These are phyloP conservation scores for Capsicum rhomboideum DNA, from an alignment of 257 asterid species.

Conservation along the genomic window DNA sequence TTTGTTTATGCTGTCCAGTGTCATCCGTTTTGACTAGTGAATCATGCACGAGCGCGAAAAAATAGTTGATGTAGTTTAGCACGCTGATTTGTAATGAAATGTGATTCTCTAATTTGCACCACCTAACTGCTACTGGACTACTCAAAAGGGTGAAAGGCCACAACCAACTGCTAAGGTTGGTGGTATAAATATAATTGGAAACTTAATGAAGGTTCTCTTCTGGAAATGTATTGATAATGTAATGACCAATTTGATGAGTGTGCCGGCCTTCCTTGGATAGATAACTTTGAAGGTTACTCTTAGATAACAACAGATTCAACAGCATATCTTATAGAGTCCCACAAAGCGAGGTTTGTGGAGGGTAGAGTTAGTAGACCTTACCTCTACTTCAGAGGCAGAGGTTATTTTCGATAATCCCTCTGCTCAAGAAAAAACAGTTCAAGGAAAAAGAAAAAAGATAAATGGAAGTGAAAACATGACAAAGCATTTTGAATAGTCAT, in stretches of 20 bases:
- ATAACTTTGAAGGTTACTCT: not conserved
- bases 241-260: not conserved
- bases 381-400: too few relatives aligned
- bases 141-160: not conserved
- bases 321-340: too few relatives aligned
- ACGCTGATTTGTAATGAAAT: not conserved
- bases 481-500: too few relatives aligned
- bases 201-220: not conserved
- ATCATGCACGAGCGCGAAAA: not conserved
- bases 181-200: not conserved
- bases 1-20: not conserved
- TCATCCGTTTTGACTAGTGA: not conserved
- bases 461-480: too few relatives aligned
- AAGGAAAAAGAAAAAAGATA: too few relatives aligned
- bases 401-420: too few relatives aligned
- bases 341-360: too few relatives aligned
- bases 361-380: too few relatives aligned
- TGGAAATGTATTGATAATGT: not conserved
- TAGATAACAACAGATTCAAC: not conserved
- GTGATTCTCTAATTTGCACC: not conserved
- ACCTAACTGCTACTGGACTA: not conserved
- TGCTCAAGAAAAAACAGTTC: too few relatives aligned
- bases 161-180: not conserved
- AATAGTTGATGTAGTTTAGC: not conserved
- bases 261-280: not conserved